Percentiles rank a stretch among this genome's conserved stretches.
Evolutionary conservation across 805 yeast genomes (phyloP).

Genomic region (Hanseniaspora lindneri): DNA sequence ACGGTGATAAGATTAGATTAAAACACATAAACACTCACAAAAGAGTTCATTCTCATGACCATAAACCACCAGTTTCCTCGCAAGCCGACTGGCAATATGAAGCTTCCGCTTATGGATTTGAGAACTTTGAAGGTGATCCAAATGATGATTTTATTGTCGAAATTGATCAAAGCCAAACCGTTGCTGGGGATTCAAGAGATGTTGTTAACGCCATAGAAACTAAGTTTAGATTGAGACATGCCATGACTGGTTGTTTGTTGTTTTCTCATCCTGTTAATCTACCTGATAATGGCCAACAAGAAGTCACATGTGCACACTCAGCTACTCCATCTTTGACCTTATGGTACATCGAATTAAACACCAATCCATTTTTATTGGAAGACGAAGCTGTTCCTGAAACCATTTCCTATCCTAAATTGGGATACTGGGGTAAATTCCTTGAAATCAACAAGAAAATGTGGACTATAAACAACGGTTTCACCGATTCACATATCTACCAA

Average conservation of each 20-base stretch:
- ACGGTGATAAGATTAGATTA: constrained; percentile 63
- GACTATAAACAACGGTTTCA: constrained; percentile 59
- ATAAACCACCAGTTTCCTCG: constrained; percentile 64
- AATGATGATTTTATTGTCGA: constrained; percentile 74
- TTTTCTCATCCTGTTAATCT: constrained; percentile 65
- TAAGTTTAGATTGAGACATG: constrained; percentile 62
- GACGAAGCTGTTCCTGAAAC: constrained; percentile 31
- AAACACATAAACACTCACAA: constrained; percentile 45
- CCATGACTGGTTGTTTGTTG: constrained; percentile 64
- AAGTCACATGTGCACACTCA: constrained; percentile 66
- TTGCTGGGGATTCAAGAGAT: constrained; percentile 40
- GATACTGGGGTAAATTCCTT: constrained; percentile 47
- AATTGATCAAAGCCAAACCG: constrained; percentile 45
- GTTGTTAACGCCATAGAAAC: constrained; percentile 56
- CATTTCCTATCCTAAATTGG: constrained; percentile 41
- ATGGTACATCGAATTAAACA: constrained; percentile 68
- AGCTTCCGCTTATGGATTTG: constrained; percentile 63
- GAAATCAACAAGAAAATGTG: constrained; percentile 69
- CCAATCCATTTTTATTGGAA: constrained; percentile 36
- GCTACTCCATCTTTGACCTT: constrained; percentile 49
- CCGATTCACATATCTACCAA: constrained; percentile 59
- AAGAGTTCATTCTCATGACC: constrained; percentile 74
- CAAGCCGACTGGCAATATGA: constrained; percentile 71
- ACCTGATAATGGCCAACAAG: constrained; percentile 83
- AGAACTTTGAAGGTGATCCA: constrained; percentile 69